A percentile compares a stretch with the other conserved stretches of the same genome.
Conservation (phyloP, 1,284 basidiomycete species). For the Rhodotorula sp. region DNA sequence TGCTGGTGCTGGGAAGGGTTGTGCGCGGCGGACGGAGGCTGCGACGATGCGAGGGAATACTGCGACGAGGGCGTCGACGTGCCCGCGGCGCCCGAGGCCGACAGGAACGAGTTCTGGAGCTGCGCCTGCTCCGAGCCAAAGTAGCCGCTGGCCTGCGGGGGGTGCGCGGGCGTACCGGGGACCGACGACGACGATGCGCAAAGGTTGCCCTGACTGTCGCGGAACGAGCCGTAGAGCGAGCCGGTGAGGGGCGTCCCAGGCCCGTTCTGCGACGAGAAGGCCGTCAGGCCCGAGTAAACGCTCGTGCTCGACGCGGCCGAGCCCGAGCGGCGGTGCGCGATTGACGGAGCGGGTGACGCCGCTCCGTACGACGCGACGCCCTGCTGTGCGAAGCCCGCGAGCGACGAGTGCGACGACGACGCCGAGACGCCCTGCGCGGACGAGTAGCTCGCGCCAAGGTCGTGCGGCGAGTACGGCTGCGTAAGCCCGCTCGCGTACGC, state of each 20-base stretch:
- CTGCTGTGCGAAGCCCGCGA: slow-evolving; percentile 15
- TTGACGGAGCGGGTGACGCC: slow-evolving; percentile 17
- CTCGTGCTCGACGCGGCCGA: slow-evolving; percentile 41
- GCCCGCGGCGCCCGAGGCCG: slow-evolving; percentile 11
- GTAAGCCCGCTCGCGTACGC: not conserved
- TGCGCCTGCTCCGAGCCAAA: slow-evolving; percentile 15
- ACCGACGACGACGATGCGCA: slow-evolving; percentile 22
- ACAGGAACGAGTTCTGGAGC: slow-evolving; percentile 2
- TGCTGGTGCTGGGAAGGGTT: slow-evolving; percentile 4
- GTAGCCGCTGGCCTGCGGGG: slow-evolving; percentile 18
- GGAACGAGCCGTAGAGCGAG: slow-evolving; percentile 41
- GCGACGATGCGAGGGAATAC: slow-evolving; percentile 7
- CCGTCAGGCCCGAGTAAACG: slow-evolving; percentile 41
- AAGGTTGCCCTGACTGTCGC: slow-evolving; percentile 27
- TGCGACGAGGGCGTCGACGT: slow-evolving; percentile 15
- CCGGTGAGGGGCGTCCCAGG: slow-evolving; percentile 34
- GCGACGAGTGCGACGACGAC: slow-evolving; percentile 18
- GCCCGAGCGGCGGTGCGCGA: slow-evolving; percentile 37
- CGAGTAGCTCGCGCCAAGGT: not conserved
- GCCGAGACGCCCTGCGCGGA: slow-evolving; percentile 4
- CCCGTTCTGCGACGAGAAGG: slow-evolving; percentile 35
- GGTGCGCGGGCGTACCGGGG: slow-evolving; percentile 32
- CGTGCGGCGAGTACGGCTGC: slow-evolving; percentile 1
- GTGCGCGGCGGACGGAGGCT: slow-evolving; percentile 6
- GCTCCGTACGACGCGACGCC: not conserved